Evolutionary conservation across 441 rosid genomes (phyloP), one percentile per base, ranked within the genome.

Genomic region (Euphorbia schlechtendalii): DNA sequence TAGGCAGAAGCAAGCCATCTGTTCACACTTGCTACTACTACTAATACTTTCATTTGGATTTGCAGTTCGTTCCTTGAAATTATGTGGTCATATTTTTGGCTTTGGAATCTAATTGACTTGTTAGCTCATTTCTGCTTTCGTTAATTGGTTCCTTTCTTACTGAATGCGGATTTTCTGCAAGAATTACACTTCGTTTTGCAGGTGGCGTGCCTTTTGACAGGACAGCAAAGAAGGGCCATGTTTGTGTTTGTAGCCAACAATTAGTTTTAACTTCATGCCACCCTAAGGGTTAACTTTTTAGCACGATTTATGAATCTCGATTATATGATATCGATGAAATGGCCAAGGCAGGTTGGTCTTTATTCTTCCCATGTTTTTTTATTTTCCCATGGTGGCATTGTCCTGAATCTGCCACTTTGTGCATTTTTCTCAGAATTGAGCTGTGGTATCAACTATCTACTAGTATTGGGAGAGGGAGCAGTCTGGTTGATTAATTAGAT

Each of bases 1-100:
- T 66, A 69, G 65, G 65, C 61, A 58, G 4, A 22, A 13, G 6
- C n/a, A 25, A 55, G 59, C 59, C 59, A 55, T 55, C 59, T 25
- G 58, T 13, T 54, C 58, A 22, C 32, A 54, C 57, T 22, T n/a
- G n/a, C n/a, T n/a, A n/a, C n/a, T n/a, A n/a, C n/a, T 24, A 18
- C 58, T 54, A 14, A 7, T 24, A 27, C 32, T 24, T 24, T 27
- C 58, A 25, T 54, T 54, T 54, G 58, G 34, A 25, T 54, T 54
- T 54, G 58, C 58, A 54, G 58, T 25, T 54, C 34, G 58, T 54
- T 54, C 58, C 32, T 54, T 27, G 58, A 27, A 54, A 24, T 12
- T 54, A 24, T 30, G n/a, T 25, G n/a, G 58, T 54, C 18, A 54
- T 24, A 28, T 54, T 53, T 53, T 21, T 53, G 14, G 54, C 54